Evolutionary conservation across 208 protist species (phyloP), one percentile per base, ranked within the genome.

Genomic region (Leishmania major): DNA sequence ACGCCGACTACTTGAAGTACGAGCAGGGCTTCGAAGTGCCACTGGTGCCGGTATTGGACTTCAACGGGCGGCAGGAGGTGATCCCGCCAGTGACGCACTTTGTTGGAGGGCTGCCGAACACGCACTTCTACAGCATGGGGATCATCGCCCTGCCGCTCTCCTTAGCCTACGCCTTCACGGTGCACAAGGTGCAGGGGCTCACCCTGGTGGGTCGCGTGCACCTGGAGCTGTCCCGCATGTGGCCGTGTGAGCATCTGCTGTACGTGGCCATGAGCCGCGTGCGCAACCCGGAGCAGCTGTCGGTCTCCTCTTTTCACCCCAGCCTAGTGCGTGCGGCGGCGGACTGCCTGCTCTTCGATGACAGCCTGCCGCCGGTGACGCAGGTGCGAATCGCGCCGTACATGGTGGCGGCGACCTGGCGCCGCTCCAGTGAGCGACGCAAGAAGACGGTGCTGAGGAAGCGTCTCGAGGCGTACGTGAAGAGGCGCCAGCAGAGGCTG

Each of bases 161-260:
- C 57, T 81, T 97, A 22, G 93, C 95, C 73, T 98, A 97, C 82
- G 95, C 95, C 81, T 98, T 98, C 84, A 98, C 95, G 15, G 95
- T 98, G 83, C 95, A 98, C 85, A 98, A 98, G 89, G 94, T 96
- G 84, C 95, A 98, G 87, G 95, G 95, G 1, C 81, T 98, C 64
- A 96, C 92, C n/a, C 85, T 97, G 11, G 90, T 93, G 35, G 92
- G 93, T 28, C 92, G 91, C 60, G 93, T 96, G 62, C 93, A 96
- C 80, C 88, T 96, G 31, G 93, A 97, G 82, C 92, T 97, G 77
- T 92, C 91, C 60, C 90, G 92, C 78, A 97, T 97, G 94, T 97
- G 92, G 92, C 94, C 92, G 47, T 97, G 94, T 80, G 91, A 95
- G 79, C 94, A 97, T 75, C 84, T 96, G 53, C 89, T 97, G n/a